Conservation (phyloP, 1,139 yeast species). For the Scheffersomyces segobiensis region DNA sequence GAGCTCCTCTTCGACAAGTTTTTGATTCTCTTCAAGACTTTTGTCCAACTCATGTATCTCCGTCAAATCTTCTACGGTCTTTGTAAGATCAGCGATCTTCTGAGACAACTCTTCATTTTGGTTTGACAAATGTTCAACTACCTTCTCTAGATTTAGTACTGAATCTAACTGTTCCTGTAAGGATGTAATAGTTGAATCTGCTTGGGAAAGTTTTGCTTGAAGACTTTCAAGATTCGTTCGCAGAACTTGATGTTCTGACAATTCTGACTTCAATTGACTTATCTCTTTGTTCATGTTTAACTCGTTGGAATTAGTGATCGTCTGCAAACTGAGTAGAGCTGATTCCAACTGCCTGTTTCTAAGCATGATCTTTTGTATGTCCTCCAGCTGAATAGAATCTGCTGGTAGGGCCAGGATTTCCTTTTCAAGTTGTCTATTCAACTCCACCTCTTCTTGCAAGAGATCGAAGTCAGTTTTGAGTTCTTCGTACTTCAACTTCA, state of each 20-base stretch:
- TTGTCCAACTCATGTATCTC: constrained; percentile 60
- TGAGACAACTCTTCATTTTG: constrained; percentile 51
- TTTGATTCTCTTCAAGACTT: constrained; percentile 61
- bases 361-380: constrained; percentile 20
- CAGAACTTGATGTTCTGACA: constrained; percentile 11
- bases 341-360: constrained; percentile 37
- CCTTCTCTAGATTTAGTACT: constrained; percentile 41
- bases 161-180: constrained; percentile 47
- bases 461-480: constrained; percentile 41
- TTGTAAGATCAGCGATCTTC: constrained; percentile 37
- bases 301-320: constrained; percentile 28
- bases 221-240: constrained; percentile 18
- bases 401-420: constrained; percentile 26
- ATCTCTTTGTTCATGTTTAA: constrained; percentile 21
- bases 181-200: constrained; percentile 44
- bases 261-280: constrained; percentile 22
- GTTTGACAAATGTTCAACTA: constrained; percentile 57
- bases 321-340: constrained; percentile 42
- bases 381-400: constrained; percentile 13
- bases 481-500: constrained; percentile 37
- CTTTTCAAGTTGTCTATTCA: constrained; percentile 41
- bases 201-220: constrained; percentile 29
- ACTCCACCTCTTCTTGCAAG: constrained; percentile 48
- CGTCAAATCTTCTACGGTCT: constrained; percentile 55
- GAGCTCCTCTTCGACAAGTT: constrained; percentile 56